Conservation (phyloP, 805 yeast species). For the Nakazawaea populi region DNA sequence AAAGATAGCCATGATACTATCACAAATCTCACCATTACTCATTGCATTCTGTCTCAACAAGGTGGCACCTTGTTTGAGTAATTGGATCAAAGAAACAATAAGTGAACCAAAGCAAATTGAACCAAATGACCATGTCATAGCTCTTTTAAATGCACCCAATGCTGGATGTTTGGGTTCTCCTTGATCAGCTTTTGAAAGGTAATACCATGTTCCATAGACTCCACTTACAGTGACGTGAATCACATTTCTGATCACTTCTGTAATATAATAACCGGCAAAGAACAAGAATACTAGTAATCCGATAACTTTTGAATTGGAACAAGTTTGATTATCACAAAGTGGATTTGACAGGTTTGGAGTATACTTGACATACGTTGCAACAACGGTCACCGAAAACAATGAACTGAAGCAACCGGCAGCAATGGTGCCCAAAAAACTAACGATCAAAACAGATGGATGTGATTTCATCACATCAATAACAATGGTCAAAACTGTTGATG, state of each 20-base stretch:
- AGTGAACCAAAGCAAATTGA: conserved; percentile 78
- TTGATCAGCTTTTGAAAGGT: conserved; percentile 49
- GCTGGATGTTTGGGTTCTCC: conserved; percentile 65
- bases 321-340: conserved; percentile 39
- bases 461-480: conserved; percentile 73
- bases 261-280: conserved; percentile 77
- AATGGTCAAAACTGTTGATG: conserved; percentile 61
- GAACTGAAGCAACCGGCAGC: conserved; percentile 58
- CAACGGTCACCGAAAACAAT: conserved; percentile 61
- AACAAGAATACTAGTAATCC: conserved; percentile 70
- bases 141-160: conserved; percentile 67
- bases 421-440: conserved; percentile 55
- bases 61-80: conserved; percentile 50
- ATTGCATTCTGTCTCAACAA: conserved; percentile 38
- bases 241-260: conserved; percentile 77
- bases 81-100: conserved; percentile 65
- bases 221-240: conserved; percentile 81
- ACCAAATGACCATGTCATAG: conserved; percentile 83
- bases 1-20: conserved; percentile 45
- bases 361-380: conserved; percentile 74
- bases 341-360: conserved; percentile 48
- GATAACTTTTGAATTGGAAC: conserved; percentile 54
- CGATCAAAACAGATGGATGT: conserved; percentile 63
- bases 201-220: conserved; percentile 89
- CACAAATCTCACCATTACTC: conserved; percentile 38